Base-by-base conservation (phyloP, 768 basidiomycete genomes). In the Lactifluus rugatus region DNA sequence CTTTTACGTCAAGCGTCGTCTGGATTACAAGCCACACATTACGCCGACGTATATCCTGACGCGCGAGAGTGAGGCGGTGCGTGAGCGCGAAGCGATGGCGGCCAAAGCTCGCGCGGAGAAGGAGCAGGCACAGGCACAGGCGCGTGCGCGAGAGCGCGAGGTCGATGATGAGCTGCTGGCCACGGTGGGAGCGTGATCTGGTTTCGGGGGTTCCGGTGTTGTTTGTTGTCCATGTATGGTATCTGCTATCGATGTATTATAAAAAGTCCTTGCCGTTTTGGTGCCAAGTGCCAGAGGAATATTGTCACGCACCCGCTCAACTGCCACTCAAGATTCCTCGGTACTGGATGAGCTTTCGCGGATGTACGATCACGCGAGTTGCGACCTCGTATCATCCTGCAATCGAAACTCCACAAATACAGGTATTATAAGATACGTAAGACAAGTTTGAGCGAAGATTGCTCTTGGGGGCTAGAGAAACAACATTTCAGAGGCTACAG, bases 1-100 rank as follows among this genome's bases (percentile, higher is more conserved):
- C 62, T 93, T 94, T 73, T 96, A 95, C 68, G 89, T 92, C 60
- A 94, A 94, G 70, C 82, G 89, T 11, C 82, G 89, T 61, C 75
- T 94, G 47, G 89, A 93, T 62, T 94, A 93, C 72, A 86, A 84
- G 68, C 83, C 85, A 10, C 34, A 57, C 13, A 61, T 21, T 3
- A 61, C 47, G 45, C 62, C 60, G 14, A 49, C 62, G 9, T 64
- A 62, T 13, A 50, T 62, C 3, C 60, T 64, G 14, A 39, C 53
- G 23, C 39, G 60, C 26, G 61, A 64, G 50, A 51, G n/a, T n/a
- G 62, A 57, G 53, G 56, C 56, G 5, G 60, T 58, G 21, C 60
- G 62, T 17, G 62, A 64, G 53, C 49, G 61, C 17, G 55, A 57
- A 44, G 51, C 46, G 5, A 9, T 52, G 14, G 51, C 54, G 14